These are phyloP conservation scores for Cryomyces minteri DNA, from an alignment of 495 filamentous ascomycete species.

Conservation along the genomic window DNA sequence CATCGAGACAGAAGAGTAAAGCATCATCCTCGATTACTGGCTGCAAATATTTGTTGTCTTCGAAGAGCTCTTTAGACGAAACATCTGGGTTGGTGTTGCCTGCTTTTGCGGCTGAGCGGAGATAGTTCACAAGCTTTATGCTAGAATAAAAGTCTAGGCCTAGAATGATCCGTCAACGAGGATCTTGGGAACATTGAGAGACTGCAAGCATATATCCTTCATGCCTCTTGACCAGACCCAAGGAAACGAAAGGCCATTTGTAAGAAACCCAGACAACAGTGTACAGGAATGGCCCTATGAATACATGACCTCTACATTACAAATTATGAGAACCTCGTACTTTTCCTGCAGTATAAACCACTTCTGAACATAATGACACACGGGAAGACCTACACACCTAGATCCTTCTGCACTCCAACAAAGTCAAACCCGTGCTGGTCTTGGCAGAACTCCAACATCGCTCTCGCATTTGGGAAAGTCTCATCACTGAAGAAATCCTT, in stretches of 20 bases:
- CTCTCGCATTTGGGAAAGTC: constrained; percentile 41
- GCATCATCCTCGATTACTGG: constrained; percentile 85
- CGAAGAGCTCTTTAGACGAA: constrained; percentile 37
- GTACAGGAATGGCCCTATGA: too few relatives aligned
- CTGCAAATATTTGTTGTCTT: constrained; percentile 59
- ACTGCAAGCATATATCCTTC: too few relatives aligned
- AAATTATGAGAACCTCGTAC: too few relatives aligned
- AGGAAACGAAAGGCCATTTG: too few relatives aligned
- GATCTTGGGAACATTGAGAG: not conserved
- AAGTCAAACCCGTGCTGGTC: constrained; percentile 60
- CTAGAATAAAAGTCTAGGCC: constrained; percentile 65
- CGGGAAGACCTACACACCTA: constrained; percentile 30
- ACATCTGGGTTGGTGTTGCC: constrained; percentile 34
- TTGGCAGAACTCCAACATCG: constrained; percentile 58
- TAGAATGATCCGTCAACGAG: constrained; percentile 9
- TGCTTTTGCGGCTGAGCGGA: constrained; percentile 35
- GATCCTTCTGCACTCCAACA: constrained; percentile 36
- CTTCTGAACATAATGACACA: not conserved
- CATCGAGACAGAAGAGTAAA: constrained; percentile 66
- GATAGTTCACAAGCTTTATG: constrained; percentile 75
- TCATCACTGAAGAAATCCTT: constrained; percentile 49
- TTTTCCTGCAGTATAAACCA: not conserved
- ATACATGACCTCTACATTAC: not conserved
- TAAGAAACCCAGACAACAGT: too few relatives aligned
- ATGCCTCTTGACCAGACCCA: too few relatives aligned